Percentiles rank a stretch among this genome's conserved stretches.
Evolutionary conservation across 129 eudicot genomes (phyloP).

Genomic region (Scalesia atractyloides): DNA sequence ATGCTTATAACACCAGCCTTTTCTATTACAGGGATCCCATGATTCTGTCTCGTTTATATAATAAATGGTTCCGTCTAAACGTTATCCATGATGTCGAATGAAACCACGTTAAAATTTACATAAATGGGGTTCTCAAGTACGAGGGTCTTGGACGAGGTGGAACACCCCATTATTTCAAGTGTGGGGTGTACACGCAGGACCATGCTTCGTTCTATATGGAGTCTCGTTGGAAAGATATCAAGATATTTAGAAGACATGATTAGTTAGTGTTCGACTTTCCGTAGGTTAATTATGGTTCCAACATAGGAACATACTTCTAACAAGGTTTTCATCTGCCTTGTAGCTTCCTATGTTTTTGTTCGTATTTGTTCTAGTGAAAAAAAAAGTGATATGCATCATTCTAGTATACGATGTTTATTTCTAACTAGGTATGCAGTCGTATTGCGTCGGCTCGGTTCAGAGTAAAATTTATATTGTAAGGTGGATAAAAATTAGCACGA

Average conservation of each 20-base stretch:
- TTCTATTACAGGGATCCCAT: slow-evolving; percentile 7
- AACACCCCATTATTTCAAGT: slow-evolving; percentile 31
- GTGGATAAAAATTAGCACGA: too few relatives aligned
- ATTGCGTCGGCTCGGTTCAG: too few relatives aligned
- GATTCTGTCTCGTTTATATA: slow-evolving; percentile 15
- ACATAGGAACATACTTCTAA: background rate
- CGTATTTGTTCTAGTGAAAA: background rate
- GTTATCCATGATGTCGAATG: slow-evolving; percentile 35
- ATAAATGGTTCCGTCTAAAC: slow-evolving; percentile 37
- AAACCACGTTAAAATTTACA: slow-evolving; percentile 17
- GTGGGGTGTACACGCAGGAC: slow-evolving; percentile 30
- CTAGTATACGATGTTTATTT: too few relatives aligned
- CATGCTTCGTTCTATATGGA: slow-evolving; percentile 35
- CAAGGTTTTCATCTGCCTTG: background rate
- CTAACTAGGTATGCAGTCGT: too few relatives aligned
- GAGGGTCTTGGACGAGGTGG: slow-evolving; percentile 23
- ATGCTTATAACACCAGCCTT: slow-evolving; percentile 37
- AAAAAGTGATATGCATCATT: background rate
- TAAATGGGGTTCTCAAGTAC: slow-evolving; percentile 25
- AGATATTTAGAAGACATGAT: background rate
- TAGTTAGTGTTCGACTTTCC: background rate
- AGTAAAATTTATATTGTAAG: too few relatives aligned
- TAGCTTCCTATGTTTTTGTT: background rate
- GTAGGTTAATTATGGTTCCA: background rate
- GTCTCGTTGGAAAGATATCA: slow-evolving; percentile 37